A percentile compares a stretch with the other conserved stretches of the same genome.
phyloP scores from a whole-genome alignment of 192 early-diverging fungal species.

The Geranomyces michiganensis region DNA sequence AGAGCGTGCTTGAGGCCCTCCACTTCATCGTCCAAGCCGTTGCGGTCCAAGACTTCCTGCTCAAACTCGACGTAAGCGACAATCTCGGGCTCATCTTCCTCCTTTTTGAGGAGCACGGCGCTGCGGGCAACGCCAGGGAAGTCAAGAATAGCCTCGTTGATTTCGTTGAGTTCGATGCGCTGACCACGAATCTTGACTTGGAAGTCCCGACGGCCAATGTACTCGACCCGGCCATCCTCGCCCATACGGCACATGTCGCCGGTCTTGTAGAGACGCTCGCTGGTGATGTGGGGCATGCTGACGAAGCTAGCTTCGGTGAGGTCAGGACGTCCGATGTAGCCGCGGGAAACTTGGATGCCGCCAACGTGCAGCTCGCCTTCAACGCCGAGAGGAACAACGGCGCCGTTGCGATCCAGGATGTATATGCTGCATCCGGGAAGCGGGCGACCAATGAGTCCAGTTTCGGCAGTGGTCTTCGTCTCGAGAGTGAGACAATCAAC shows the following conservation, averaged over 20 bases:
- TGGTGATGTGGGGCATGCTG: constrained; percentile 8
- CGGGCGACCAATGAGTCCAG: constrained; percentile 2
- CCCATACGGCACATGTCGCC: constrained; percentile 34
- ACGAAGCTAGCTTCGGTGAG: constrained; percentile 43
- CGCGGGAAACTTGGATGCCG: constrained; percentile 40
- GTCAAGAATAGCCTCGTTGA: background rate
- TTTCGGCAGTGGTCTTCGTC: too few relatives aligned
- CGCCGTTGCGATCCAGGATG: constrained; percentile 14
- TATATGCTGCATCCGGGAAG: constrained; percentile 2
- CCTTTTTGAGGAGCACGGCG: background rate
- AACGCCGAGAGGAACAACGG: constrained; percentile 38
- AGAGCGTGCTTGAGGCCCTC: background rate
- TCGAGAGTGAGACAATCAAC: too few relatives aligned
- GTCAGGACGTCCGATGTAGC: constrained; percentile 47
- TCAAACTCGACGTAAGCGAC: constrained; percentile 4
- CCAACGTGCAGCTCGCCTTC: constrained; percentile 46
- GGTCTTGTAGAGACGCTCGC: constrained; percentile 37
- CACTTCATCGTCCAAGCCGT: background rate
- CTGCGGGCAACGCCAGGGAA: constrained; percentile 4
- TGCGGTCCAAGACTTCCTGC: background rate
- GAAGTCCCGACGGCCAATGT: constrained; percentile 32
- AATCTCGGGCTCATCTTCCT: background rate
- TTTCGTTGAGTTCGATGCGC: constrained; percentile 33
- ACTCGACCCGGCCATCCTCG: constrained; percentile 38
- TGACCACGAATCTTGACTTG: constrained; percentile 35